phyloP scores from a whole-genome alignment of 1,139 yeast species.

The Spathaspora sp. region DNA sequence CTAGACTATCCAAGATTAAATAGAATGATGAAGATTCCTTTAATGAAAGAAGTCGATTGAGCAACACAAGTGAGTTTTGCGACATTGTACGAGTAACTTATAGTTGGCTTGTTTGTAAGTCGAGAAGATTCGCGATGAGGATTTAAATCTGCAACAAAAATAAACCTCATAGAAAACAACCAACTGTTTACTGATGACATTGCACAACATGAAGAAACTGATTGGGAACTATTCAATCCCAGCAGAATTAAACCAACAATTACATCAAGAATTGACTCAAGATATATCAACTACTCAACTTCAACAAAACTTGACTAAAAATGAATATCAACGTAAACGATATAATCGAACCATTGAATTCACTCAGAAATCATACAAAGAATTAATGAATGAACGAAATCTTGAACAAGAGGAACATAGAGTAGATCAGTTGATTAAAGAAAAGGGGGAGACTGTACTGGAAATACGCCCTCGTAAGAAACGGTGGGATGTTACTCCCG shows the following conservation, averaged over 20 bases:
- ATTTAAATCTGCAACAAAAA: not conserved
- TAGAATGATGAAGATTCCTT: constrained; percentile 81
- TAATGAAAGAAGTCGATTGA: constrained; percentile 61
- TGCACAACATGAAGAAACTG: constrained; percentile 18
- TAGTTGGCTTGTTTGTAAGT: not conserved
- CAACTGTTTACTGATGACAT: no score
- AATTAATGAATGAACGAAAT: constrained; percentile 36
- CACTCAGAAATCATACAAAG: constrained; percentile 29
- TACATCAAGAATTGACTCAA: constrained; percentile 23
- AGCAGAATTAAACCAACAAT: constrained; percentile 22
- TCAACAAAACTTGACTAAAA: constrained; percentile 18
- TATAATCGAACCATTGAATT: constrained; percentile 26
- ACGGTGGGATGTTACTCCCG: constrained; percentile 40
- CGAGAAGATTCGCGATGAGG: constrained; percentile 7
- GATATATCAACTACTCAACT: constrained; percentile 21
- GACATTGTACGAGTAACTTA: constrained; percentile 12
- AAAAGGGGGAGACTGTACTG: constrained; percentile 16
- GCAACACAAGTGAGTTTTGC: constrained; percentile 57
- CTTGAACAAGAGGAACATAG: constrained; percentile 32
- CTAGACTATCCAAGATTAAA: constrained; percentile 64
- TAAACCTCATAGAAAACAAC: not conserved
- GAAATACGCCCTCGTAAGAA: constrained; percentile 23
- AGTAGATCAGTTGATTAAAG: constrained; percentile 18
- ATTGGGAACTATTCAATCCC: constrained; percentile 37
- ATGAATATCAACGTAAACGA: constrained; percentile 22